Evolutionary conservation across 192 early-diverging fungal species (phyloP).

Genomic region (Powellomyces hirtus): DNA sequence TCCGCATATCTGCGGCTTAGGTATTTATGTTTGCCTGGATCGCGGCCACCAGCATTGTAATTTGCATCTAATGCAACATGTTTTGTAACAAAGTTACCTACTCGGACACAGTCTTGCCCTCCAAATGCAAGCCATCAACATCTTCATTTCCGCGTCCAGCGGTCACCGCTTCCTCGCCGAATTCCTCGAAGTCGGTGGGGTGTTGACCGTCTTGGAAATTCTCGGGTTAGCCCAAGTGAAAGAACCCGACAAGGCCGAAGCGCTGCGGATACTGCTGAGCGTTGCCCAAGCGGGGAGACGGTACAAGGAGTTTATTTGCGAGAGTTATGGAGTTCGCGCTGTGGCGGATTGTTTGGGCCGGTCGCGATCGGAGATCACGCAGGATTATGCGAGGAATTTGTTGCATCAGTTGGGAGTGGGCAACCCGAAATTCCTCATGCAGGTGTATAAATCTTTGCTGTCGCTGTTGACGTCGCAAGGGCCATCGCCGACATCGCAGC

Average conservation of each 20-base stretch:
- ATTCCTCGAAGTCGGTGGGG: slow-evolving; percentile 66
- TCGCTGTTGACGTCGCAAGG: slow-evolving; percentile 50
- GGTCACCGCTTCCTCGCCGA: slow-evolving; percentile 60
- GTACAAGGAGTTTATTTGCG: slow-evolving; percentile 68
- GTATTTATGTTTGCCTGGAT: too few relatives aligned
- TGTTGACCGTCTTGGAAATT: slow-evolving; percentile 60
- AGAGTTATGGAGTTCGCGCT: slow-evolving; percentile 60
- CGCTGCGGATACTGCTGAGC: slow-evolving; percentile 45
- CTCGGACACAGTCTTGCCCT: slow-evolving; percentile 49
- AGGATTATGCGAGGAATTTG: slow-evolving; percentile 58
- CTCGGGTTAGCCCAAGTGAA: slow-evolving; percentile 55
- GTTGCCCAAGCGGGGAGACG: slow-evolving; percentile 54
- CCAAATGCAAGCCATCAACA: slow-evolving; percentile 54
- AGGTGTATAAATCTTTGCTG: slow-evolving; percentile 60
- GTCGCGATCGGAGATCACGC: slow-evolving; percentile 54
- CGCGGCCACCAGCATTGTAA: too few relatives aligned
- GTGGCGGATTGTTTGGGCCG: slow-evolving; percentile 58
- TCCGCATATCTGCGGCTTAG: slow-evolving; percentile 60
- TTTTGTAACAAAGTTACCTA: slow-evolving; percentile 36
- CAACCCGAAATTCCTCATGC: slow-evolving; percentile 63
- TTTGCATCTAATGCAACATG: too few relatives aligned
- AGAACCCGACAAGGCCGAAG: slow-evolving; percentile 59
- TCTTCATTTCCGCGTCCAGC: slow-evolving; percentile 56
- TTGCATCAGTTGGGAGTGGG: slow-evolving; percentile 56
- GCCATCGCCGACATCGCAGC: slow-evolving; percentile 50